A percentile compares a stretch with the other conserved stretches of the same genome.
These are phyloP conservation scores for Sanghuangporus sanghuang DNA, from an alignment of 1,284 basidiomycete genomes.

Conservation along the genomic window DNA sequence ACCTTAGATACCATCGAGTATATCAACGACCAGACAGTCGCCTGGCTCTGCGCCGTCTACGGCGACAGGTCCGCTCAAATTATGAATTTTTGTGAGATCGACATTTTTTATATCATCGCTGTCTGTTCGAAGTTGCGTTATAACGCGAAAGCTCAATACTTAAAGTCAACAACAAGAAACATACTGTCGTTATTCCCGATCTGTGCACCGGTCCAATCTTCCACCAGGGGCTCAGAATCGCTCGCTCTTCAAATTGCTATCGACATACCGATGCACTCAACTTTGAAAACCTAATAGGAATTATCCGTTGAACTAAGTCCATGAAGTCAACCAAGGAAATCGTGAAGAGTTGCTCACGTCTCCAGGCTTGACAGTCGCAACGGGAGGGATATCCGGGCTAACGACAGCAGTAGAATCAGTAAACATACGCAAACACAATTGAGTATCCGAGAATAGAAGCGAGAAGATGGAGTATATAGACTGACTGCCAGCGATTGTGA, in stretches of 20 bases:
- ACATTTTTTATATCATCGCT: constrained; percentile 67
- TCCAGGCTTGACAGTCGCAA: constrained; percentile 61
- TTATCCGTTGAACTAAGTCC: neutral
- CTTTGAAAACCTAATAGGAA: constrained; percentile 54
- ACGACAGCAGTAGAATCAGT: neutral
- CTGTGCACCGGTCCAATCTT: constrained; percentile 73
- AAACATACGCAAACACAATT: neutral
- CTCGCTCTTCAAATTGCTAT: neutral
- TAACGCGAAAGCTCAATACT: neutral
- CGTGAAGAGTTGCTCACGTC: constrained; percentile 32
- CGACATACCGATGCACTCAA: constrained; percentile 59
- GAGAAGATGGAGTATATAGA: neutral
- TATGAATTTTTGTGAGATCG: constrained; percentile 63
- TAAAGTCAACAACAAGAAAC: constrained; percentile 23
- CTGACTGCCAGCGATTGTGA: constrained; percentile 1
- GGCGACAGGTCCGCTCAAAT: constrained; percentile 70
- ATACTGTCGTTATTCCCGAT: constrained; percentile 70
- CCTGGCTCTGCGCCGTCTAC: constrained; percentile 75
- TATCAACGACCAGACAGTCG: constrained; percentile 70
- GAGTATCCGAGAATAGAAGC: neutral
- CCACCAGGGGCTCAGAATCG: neutral
- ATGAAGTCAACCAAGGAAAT: no score
- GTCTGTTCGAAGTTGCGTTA: constrained; percentile 28
- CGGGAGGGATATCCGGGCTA: constrained; percentile 66
- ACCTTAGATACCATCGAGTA: constrained; percentile 52